phyloP scores from a whole-genome alignment of 2,329 filamentous ascomycete genomes.

The Talaromyces sp. region DNA sequence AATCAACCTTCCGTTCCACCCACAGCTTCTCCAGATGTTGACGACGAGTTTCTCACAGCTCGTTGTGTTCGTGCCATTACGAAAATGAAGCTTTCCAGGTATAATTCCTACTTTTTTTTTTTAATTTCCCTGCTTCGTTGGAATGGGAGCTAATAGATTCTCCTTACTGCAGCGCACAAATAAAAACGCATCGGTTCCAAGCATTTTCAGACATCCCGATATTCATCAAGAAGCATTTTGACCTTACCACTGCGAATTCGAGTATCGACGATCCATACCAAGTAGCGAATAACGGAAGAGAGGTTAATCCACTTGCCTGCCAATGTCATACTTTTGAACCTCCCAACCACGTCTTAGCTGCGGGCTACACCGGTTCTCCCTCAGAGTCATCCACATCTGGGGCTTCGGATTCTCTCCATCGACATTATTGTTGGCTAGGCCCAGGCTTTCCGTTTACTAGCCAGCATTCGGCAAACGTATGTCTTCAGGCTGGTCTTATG shows the following conservation, averaged over 20 bases:
- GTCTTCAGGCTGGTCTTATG: conserved; percentile 34
- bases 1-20: conserved; percentile 21
- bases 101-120: background rate
- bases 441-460: conserved; percentile 36
- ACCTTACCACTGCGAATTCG: conserved; percentile 31
- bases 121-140: background rate
- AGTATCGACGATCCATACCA: conserved; percentile 14
- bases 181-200: conserved; percentile 43
- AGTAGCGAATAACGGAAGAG: conserved; percentile 14
- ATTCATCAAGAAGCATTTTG: conserved; percentile 42
- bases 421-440: conserved; percentile 13
- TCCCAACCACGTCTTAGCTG: conserved; percentile 23
- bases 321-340: conserved; percentile 26
- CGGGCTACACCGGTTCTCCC: conserved; percentile 28
- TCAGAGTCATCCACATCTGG: conserved; percentile 28
- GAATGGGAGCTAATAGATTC: background rate
- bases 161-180: conserved; percentile 32
- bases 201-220: conserved; percentile 43
- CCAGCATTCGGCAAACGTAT: conserved; percentile 38
- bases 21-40: conserved; percentile 21
- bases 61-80: conserved; percentile 37
- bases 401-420: conserved; percentile 22
- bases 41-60: conserved; percentile 32
- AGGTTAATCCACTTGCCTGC: conserved; percentile 27
- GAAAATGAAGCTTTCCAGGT: conserved; percentile 42